Evolutionary conservation across 805 yeast species (phyloP).

Genomic region (Blastobotrys peoriensis): DNA sequence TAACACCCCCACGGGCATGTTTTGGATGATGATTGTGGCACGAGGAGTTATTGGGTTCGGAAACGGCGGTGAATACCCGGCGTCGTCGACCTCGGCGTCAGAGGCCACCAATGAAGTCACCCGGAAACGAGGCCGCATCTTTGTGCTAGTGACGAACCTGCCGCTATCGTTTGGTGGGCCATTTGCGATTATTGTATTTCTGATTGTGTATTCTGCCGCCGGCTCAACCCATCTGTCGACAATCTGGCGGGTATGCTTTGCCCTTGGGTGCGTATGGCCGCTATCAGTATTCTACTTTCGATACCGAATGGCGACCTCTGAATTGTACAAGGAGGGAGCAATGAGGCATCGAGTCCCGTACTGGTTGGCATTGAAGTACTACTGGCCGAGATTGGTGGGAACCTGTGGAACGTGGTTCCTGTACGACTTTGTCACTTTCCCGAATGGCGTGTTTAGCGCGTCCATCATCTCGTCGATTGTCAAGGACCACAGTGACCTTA

Average conservation of each 20-base stretch:
- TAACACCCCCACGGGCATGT: slow-evolving; percentile 50
- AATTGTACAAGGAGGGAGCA: slow-evolving; percentile 57
- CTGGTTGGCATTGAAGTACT: slow-evolving; percentile 52
- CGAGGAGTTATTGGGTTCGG: slow-evolving; percentile 77
- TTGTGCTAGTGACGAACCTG: slow-evolving; percentile 62
- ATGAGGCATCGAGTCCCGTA: slow-evolving; percentile 55
- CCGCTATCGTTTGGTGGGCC: slow-evolving; percentile 77
- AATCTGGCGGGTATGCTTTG: slow-evolving; percentile 67
- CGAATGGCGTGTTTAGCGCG: slow-evolving; percentile 65
- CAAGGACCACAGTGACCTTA: slow-evolving; percentile 41
- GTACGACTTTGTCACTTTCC: slow-evolving; percentile 76
- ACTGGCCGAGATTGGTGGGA: slow-evolving; percentile 64
- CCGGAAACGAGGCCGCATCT: slow-evolving; percentile 54
- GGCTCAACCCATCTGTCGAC: slow-evolving; percentile 40
- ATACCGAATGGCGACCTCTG: slow-evolving; percentile 60
- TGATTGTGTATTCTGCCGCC: slow-evolving; percentile 60
- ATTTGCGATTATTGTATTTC: slow-evolving; percentile 59
- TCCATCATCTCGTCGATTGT: slow-evolving; percentile 55
- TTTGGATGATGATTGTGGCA: slow-evolving; percentile 69
- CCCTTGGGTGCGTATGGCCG: slow-evolving; percentile 72
- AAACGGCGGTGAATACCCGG: slow-evolving; percentile 72
- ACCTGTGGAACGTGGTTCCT: slow-evolving; percentile 74
- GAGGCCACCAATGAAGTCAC: slow-evolving; percentile 68
- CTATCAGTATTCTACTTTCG: slow-evolving; percentile 66
- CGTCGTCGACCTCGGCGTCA: slow-evolving; percentile 60